These are phyloP conservation scores for Pseudocercospora macadamiae DNA, from an alignment of 2,329 filamentous ascomycete genomes.

Conservation along the genomic window DNA sequence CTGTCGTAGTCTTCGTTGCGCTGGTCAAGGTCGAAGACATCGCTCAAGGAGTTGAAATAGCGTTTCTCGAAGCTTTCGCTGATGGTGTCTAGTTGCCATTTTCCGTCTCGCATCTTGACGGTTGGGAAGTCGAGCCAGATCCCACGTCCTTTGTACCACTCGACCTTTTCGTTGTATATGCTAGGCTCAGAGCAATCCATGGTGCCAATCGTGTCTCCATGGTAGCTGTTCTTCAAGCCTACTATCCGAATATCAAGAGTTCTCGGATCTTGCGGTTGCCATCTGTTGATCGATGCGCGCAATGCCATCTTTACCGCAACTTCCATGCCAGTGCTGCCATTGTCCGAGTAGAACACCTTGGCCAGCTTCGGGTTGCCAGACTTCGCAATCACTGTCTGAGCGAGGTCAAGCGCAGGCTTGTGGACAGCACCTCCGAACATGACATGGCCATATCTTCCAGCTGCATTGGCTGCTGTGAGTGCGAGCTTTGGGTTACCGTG, in stretches of 20 bases:
- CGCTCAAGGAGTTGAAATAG: constrained; percentile 54
- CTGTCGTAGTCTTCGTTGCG: constrained; percentile 23
- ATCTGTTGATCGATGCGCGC: constrained; percentile 66
- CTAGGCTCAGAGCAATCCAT: constrained; percentile 84
- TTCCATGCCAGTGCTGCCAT: constrained; percentile 81
- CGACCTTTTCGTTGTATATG: constrained; percentile 77
- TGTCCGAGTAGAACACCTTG: constrained; percentile 81
- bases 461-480: constrained; percentile 76
- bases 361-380: constrained; percentile 66
- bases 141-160: constrained; percentile 81
- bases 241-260: constrained; percentile 66
- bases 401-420: constrained; percentile 71
- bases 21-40: constrained; percentile 62
- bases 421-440: constrained; percentile 86
- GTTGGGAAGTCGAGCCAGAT: constrained; percentile 80
- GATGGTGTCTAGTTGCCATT: constrained; percentile 66
- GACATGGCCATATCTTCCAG: constrained; percentile 82
- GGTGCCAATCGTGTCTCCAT: constrained; percentile 84
- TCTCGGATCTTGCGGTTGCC: constrained; percentile 42
- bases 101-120: constrained; percentile 66
- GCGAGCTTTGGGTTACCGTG: constrained; percentile 74
- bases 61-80: constrained; percentile 43
- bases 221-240: constrained; percentile 78
- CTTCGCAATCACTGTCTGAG: constrained; percentile 63
- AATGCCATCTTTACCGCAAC: constrained; percentile 86